Conservation (phyloP, 2,329 filamentous ascomycete species). For the Fusarium subtropicale region DNA sequence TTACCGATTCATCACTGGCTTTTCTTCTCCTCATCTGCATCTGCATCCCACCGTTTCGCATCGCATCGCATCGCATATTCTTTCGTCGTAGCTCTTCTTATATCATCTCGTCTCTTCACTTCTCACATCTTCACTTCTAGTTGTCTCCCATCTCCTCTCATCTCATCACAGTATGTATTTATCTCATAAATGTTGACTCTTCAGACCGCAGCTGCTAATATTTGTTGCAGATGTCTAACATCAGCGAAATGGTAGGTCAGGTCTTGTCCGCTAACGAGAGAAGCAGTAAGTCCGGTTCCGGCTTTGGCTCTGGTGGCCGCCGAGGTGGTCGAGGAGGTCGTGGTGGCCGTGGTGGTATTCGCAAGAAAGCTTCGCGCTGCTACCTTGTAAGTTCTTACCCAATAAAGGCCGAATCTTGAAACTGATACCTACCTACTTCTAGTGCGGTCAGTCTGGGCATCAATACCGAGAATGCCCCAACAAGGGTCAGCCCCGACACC, state of each 20-base stretch:
- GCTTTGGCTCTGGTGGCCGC: not conserved
- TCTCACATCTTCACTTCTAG: no score
- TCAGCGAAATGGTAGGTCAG: not conserved
- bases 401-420: not conserved
- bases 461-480: not conserved
- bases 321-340: not conserved
- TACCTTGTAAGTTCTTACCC: not conserved
- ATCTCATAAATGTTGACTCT: not conserved
- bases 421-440: no score
- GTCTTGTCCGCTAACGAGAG: no score
- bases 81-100: no score
- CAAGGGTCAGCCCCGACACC: fast-evolving
- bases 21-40: no score
- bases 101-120: no score
- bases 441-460: not conserved
- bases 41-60: no score
- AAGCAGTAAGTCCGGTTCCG: not conserved
- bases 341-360: not conserved
- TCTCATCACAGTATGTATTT: not conserved
- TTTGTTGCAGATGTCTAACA: not conserved
- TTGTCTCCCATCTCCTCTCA: not conserved
- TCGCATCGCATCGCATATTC: no score
- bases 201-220: not conserved
- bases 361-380: not conserved
- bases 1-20: no score